Conservation (phyloP, 2,329 filamentous ascomycete species). For the Colletotrichum viniferum region DNA sequence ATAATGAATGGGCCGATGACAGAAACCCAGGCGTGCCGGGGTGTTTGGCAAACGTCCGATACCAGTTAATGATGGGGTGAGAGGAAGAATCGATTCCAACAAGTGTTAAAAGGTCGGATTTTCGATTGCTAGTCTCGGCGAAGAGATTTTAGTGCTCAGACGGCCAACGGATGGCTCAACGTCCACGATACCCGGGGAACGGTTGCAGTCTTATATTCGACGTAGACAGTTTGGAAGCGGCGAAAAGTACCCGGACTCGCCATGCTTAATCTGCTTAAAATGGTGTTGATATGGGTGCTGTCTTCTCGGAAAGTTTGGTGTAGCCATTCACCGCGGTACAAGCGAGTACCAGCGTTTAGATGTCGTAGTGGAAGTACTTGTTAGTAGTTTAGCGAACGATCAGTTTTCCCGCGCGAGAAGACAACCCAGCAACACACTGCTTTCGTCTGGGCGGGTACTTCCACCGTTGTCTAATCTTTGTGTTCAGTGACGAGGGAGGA, state of each 20-base stretch:
- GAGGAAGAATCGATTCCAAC: neutral
- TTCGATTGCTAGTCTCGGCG: neutral
- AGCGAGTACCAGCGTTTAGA: neutral
- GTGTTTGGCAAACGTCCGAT: neutral
- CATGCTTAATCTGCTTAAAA: neutral
- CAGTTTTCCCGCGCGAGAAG: neutral
- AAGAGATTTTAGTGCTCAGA: neutral
- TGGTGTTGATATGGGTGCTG: neutral
- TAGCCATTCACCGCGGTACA: neutral
- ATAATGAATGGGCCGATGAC: neutral
- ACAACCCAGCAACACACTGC: neutral
- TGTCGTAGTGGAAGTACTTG: neutral
- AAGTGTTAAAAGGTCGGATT: neutral
- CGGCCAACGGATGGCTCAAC: slow-evolving; percentile 5
- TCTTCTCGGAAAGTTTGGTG: slow-evolving; percentile 6
- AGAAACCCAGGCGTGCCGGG: neutral
- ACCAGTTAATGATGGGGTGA: neutral
- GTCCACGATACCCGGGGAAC: slow-evolving; percentile 11
- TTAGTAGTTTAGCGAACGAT: neutral
- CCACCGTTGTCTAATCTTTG: neutral
- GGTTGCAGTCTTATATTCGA: slow-evolving; percentile 22
- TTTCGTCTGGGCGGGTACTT: neutral
- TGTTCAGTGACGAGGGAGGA: neutral
- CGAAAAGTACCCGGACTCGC: neutral
- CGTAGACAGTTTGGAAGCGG: slow-evolving; percentile 2